phyloP scores from a whole-genome alignment of 257 asterid species.

The Linderniella brevidens region DNA sequence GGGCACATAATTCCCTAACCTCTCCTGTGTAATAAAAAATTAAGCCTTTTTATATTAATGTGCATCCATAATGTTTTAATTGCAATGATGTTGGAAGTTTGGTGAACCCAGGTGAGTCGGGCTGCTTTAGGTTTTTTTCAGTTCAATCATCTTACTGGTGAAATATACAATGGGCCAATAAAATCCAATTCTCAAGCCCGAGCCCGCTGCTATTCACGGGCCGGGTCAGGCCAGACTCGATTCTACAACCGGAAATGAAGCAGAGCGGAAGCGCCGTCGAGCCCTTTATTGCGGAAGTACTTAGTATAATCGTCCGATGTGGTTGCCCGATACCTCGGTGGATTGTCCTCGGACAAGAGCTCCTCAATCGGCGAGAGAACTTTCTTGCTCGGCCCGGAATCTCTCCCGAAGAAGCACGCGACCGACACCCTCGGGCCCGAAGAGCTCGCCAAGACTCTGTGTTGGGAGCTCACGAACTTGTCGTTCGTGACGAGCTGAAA shows the following conservation, averaged over 20 bases:
- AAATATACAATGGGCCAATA: too few relatives aligned
- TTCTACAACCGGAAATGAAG: slow-evolving; percentile 12
- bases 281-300: slow-evolving; percentile 15
- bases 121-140: too few relatives aligned
- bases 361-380: slow-evolving; percentile 24
- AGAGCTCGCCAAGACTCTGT: neutral
- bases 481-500: neutral
- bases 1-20: too few relatives aligned
- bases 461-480: neutral
- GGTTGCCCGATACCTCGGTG: slow-evolving; percentile 20
- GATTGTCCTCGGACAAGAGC: slow-evolving; percentile 19
- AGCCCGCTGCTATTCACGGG: too few relatives aligned
- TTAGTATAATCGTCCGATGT: slow-evolving; percentile 16
- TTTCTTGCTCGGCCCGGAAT: slow-evolving; percentile 7
- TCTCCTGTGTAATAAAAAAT: too few relatives aligned
- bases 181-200: neutral
- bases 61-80: too few relatives aligned
- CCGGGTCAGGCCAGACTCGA: neutral
- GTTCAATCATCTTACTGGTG: too few relatives aligned
- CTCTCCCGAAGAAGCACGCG: slow-evolving; percentile 29
- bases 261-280: slow-evolving; percentile 22
- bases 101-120: too few relatives aligned
- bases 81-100: too few relatives aligned
- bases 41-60: too few relatives aligned
- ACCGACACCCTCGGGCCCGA: slow-evolving; percentile 33